These are phyloP conservation scores for Syzygium malaccense DNA, from an alignment of 441 rosid genomes.

Conservation along the genomic window DNA sequence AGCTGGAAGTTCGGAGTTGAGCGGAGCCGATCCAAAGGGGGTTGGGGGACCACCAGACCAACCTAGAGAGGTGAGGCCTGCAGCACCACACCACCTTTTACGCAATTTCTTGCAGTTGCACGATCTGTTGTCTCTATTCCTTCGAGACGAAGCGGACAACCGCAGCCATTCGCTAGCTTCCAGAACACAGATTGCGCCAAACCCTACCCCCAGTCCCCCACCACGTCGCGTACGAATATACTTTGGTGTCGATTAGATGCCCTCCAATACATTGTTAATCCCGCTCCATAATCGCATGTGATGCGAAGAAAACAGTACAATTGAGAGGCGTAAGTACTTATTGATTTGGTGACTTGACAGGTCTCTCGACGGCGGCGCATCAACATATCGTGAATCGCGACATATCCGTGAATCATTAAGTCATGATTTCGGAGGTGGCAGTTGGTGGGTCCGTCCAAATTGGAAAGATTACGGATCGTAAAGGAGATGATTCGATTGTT, in stretches of 20 bases:
- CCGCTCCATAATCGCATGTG: background rate
- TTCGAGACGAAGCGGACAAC: background rate
- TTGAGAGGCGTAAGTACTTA: background rate
- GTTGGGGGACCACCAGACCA: background rate
- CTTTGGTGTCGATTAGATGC: background rate
- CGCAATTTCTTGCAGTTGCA: background rate
- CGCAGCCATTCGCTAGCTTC: background rate
- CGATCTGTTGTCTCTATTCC: background rate
- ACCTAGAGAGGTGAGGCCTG: background rate
- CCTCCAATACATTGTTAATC: background rate
- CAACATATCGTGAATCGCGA: fast-evolving
- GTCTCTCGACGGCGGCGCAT: too few species aligned
- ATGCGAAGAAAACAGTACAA: background rate
- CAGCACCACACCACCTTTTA: background rate
- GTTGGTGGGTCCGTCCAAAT: background rate
- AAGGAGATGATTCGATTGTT: background rate
- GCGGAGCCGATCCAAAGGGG: background rate
- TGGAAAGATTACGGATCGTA: background rate
- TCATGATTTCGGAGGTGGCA: background rate
- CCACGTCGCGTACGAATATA: background rate
- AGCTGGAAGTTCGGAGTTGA: background rate
- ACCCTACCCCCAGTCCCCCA: background rate
- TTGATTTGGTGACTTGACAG: background rate
- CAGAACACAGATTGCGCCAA: background rate
- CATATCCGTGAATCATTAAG: too few species aligned